Conservation (phyloP, 2,329 filamentous ascomycete genomes). For the Pyrenophora seminiperda region DNA sequence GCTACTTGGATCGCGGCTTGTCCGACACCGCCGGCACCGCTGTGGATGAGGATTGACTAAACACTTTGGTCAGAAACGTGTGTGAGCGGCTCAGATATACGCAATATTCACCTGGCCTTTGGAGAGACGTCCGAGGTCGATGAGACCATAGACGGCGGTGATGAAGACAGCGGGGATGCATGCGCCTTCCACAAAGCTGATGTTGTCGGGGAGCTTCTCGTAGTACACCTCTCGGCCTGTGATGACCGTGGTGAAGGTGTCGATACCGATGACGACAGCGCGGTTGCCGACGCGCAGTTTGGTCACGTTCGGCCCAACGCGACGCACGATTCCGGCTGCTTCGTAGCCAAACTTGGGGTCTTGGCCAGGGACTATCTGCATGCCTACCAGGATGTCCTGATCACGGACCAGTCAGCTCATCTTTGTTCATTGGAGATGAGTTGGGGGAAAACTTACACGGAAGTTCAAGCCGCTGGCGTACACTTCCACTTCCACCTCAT, state of each 20-base stretch:
- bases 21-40: slow-evolving; percentile 24
- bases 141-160: slow-evolving; percentile 32
- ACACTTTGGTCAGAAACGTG: background rate
- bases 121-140: slow-evolving; percentile 23
- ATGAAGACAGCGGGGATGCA: slow-evolving; percentile 29
- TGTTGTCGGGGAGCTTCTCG: slow-evolving; percentile 30
- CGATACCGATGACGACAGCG: slow-evolving; percentile 6
- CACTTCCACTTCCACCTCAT: slow-evolving; percentile 28
- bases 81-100: background rate
- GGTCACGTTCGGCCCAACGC: slow-evolving; percentile 16
- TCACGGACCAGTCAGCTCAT: background rate
- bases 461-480: slow-evolving; percentile 33
- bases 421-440: background rate
- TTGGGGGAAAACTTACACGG: slow-evolving; percentile 20
- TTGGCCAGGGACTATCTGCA: background rate
- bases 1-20: slow-evolving; percentile 29
- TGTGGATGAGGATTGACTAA: slow-evolving; percentile 28
- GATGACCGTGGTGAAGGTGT: slow-evolving; percentile 7
- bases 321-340: slow-evolving; percentile 19
- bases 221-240: background rate
- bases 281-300: slow-evolving; percentile 25
- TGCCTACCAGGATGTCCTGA: background rate
- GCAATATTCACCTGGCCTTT: slow-evolving; percentile 17
- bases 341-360: slow-evolving; percentile 9
- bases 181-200: slow-evolving; percentile 35